phyloP scores from a whole-genome alignment of 306 rosid genomes.

The peach (Prunus persica) region DNA sequence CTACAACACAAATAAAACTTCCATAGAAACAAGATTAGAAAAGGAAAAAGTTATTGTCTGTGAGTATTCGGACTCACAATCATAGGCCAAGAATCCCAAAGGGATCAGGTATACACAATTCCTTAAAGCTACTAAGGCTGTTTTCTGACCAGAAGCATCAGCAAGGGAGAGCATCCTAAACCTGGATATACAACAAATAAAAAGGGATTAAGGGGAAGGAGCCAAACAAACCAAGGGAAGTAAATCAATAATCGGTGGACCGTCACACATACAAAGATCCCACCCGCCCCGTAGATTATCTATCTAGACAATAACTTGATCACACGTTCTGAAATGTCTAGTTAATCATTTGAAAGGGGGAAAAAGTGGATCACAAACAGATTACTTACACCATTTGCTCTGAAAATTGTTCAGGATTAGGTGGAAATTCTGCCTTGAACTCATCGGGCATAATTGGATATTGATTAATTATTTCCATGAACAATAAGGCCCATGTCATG shows the following conservation, averaged over 20 bases:
- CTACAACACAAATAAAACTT: not conserved
- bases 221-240: not conserved
- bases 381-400: not conserved
- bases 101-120: conserved; percentile 85
- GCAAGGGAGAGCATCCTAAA: conserved; percentile 88
- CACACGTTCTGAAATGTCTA: not conserved
- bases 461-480: not conserved
- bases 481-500: not conserved
- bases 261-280: not conserved
- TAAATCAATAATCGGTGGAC: not conserved
- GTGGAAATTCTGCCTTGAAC: not conserved
- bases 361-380: not conserved
- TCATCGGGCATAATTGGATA: not conserved
- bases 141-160: conserved; percentile 78
- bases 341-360: not conserved
- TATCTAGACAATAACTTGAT: not conserved
- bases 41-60: not conserved
- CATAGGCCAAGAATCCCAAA: conserved; percentile 88
- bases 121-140: conserved; percentile 82
- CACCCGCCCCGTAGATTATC: not conserved
- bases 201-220: conserved; percentile 1
- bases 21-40: not conserved
- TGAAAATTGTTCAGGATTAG: not conserved
- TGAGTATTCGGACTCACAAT: conserved; percentile 65
- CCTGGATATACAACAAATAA: conserved; percentile 43